Evolutionary conservation across 228 moss, liverwort and hornwort species (phyloP).

Genomic region (Sphagnum fallax): DNA sequence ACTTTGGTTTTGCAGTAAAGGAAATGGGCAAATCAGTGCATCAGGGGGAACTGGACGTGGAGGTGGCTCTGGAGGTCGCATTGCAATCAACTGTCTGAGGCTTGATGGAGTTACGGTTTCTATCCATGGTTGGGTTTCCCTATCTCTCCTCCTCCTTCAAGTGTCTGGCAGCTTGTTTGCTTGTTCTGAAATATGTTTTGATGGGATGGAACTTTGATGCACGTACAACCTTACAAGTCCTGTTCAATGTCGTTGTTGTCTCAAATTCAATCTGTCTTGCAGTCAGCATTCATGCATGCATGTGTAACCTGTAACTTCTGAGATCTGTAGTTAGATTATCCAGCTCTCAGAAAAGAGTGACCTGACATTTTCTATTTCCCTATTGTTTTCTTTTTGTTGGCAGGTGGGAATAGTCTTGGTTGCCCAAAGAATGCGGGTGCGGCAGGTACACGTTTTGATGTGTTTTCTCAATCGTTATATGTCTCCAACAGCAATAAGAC

Average conservation of each 20-base stretch:
- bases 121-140: constrained; percentile 47
- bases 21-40: constrained; percentile 80
- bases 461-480: constrained; percentile 59
- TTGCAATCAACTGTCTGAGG: constrained; percentile 51
- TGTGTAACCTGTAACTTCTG: neutral
- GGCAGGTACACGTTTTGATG: constrained; percentile 81
- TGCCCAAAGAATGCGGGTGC: constrained; percentile 80
- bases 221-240: too few relatives aligned
- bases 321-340: neutral
- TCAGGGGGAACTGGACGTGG: constrained; percentile 81
- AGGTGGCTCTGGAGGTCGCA: constrained; percentile 88
- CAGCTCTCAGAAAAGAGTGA: too few relatives aligned
- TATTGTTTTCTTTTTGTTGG: neutral
- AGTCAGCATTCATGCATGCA: neutral
- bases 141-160: neutral
- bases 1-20: constrained; percentile 43
- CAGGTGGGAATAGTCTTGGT: constrained; percentile 79
- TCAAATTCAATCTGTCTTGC: neutral
- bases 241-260: too few relatives aligned
- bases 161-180: neutral
- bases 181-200: neutral
- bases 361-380: neutral
- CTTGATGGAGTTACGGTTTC: constrained; percentile 67
- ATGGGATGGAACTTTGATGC: too few relatives aligned
- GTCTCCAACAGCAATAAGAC: constrained; percentile 72